These are phyloP conservation scores for Mucor velutinosus DNA, from an alignment of 371 early-diverging fungal genomes.

Conservation along the genomic window DNA sequence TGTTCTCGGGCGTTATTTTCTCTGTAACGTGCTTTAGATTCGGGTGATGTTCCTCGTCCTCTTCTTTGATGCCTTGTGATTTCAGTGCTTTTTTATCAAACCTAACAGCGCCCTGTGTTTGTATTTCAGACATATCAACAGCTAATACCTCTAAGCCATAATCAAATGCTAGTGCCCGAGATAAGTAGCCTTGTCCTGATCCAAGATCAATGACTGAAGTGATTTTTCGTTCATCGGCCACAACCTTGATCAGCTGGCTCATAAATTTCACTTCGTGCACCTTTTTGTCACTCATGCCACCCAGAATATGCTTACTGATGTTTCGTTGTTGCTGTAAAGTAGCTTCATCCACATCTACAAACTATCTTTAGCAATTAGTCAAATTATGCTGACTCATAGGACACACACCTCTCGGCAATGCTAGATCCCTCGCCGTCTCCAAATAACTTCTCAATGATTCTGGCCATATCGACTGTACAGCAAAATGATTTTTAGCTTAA, in stretches of 20 bases:
- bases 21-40: conserved; percentile 55
- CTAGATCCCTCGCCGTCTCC: conserved; percentile 12
- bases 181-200: conserved; percentile 79
- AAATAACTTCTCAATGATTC: conserved; percentile 19
- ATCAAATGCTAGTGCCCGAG: conserved; percentile 72
- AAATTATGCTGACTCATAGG: too few relatives aligned
- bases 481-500: not conserved
- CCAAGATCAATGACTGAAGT: conserved; percentile 68
- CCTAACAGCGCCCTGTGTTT: conserved; percentile 79
- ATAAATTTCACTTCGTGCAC: conserved; percentile 71
- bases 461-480: conserved; percentile 25
- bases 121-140: conserved; percentile 75
- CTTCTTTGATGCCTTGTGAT: not conserved
- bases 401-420: conserved; percentile 20
- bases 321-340: not conserved
- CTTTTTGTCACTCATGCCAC: conserved; percentile 82
- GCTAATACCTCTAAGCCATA: conserved; percentile 76
- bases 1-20: conserved; percentile 54
- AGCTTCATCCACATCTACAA: not conserved
- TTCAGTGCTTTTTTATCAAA: conserved; percentile 61
- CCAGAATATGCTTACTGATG: conserved; percentile 31
- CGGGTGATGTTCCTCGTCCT: conserved; percentile 17
- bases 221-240: conserved; percentile 46
- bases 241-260: conserved; percentile 53
- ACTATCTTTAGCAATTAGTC: not conserved